Evolutionary conservation across 2,329 filamentous ascomycete species (phyloP).

Genomic region (Orbilia ellipsospora): DNA sequence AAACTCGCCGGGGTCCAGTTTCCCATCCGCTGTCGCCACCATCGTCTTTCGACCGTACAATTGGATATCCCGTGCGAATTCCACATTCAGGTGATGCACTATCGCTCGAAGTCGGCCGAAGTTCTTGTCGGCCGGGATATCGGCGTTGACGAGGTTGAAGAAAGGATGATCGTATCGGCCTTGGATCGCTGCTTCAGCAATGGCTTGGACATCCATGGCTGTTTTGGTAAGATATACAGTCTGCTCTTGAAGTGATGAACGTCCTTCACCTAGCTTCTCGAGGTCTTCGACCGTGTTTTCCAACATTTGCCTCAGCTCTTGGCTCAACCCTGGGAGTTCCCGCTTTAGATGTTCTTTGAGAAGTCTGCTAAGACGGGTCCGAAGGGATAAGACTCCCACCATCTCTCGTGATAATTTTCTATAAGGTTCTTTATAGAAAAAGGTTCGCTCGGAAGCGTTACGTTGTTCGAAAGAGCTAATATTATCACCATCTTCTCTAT

Average conservation of each 20-base stretch:
- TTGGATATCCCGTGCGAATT: slow-evolving; percentile 60
- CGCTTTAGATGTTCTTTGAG: slow-evolving; percentile 25
- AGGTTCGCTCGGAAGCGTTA: slow-evolving; percentile 41
- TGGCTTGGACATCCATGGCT: slow-evolving; percentile 61
- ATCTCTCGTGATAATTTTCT: slow-evolving; percentile 24
- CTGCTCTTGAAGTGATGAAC: slow-evolving; percentile 57
- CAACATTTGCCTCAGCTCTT: slow-evolving; percentile 33
- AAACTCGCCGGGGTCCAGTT: slow-evolving; percentile 33
- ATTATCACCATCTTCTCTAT: slow-evolving; percentile 62
- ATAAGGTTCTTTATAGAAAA: slow-evolving; percentile 42
- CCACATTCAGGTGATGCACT: slow-evolving; percentile 60
- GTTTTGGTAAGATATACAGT: slow-evolving; percentile 58
- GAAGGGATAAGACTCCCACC: slow-evolving; percentile 21
- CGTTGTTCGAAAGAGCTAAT: slow-evolving; percentile 34
- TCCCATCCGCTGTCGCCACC: slow-evolving; percentile 21
- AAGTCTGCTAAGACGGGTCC: slow-evolving; percentile 17
- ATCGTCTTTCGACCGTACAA: slow-evolving; percentile 57
- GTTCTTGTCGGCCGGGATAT: slow-evolving; percentile 22
- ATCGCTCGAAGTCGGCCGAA: slow-evolving; percentile 56
- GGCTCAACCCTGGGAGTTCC: slow-evolving; percentile 32
- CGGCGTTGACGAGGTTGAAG: slow-evolving; percentile 18
- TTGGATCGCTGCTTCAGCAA: slow-evolving; percentile 59
- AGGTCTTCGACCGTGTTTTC: slow-evolving; percentile 24
- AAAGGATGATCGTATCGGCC: slow-evolving; percentile 35
- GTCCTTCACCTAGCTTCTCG: slow-evolving; percentile 52